Base-by-base conservation (phyloP, 805 yeast genomes). In the Schizosaccharomyces cryophilus region DNA sequence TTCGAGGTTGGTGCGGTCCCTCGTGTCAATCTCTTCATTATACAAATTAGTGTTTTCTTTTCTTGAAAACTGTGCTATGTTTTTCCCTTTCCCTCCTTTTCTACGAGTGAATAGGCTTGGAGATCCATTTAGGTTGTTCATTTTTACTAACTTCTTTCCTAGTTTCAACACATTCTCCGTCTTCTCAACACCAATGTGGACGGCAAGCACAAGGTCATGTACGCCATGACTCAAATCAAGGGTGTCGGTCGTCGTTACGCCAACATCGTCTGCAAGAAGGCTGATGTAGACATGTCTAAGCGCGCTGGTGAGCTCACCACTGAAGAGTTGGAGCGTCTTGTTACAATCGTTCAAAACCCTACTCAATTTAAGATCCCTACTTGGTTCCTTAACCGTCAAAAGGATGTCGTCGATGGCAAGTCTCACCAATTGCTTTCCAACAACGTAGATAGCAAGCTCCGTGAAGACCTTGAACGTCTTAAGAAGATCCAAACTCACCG, bases 211-310 rank as follows among this genome's bases (percentile, higher is more conserved):
- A 93, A 93, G 85, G 84, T 93, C 78, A 94, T 93, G 93, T 94
- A 89, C 87, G 99, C 99, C 77, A 82, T 93, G 81, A 89, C 98
- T 83, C 85, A 89, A 80, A 94, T 93, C 77, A 65, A 62, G 82
- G 99, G 99, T 89, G 97, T 93, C 74, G 98, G 98, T 82, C 94
- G 97, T 80, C 93, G 99, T 82, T 94, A 90, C 86, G 82, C 98
- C 79, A 93, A 94, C 89, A 82, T 93, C 81, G 96, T 93, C 75
- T 93, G 97, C 84, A 94, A 94, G 87, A 94, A 90, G 85, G 99
- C 99, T 73, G 99, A 93, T 83, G 94, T 93, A 75, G 95, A 87
- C 77, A 84, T 94, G 79, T 74, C 78, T 79, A 93, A 93, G 85
- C 87, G 99, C 80, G 99, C 99, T 73, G 99, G 99, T 86, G 98